phyloP scores from a whole-genome alignment of 805 yeast species.

The Saccharomyces kudriavzevii region DNA sequence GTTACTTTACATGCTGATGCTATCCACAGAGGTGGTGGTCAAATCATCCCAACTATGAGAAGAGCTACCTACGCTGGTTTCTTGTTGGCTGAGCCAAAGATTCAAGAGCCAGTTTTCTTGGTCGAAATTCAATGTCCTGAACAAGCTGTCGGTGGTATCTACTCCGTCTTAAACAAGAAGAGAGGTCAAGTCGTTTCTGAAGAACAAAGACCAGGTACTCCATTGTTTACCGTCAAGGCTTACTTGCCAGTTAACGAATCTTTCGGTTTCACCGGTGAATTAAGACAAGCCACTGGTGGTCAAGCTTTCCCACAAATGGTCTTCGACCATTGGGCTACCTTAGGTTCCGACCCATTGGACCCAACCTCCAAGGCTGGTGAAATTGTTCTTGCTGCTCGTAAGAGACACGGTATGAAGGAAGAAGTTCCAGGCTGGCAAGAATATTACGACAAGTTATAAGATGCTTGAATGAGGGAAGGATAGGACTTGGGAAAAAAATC shows the following conservation, averaged over 20 bases:
- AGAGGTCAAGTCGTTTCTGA: slow-evolving; percentile 99
- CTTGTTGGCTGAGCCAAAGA: slow-evolving; percentile 95
- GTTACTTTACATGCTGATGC: slow-evolving; percentile 99
- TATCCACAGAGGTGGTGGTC: slow-evolving; percentile 99
- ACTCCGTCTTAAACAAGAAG: slow-evolving; percentile 96
- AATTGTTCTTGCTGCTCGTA: slow-evolving; percentile 62
- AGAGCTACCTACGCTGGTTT: slow-evolving; percentile 97
- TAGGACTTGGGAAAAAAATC: not conserved
- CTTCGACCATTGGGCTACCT: slow-evolving; percentile 94
- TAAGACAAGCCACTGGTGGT: slow-evolving; percentile 99
- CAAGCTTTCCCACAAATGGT: slow-evolving; percentile 99
- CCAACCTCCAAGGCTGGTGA: slow-evolving; percentile 61
- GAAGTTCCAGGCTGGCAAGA: slow-evolving; percentile 98
- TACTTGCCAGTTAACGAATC: slow-evolving; percentile 99
- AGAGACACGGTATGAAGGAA: slow-evolving; percentile 94
- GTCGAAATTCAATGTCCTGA: slow-evolving; percentile 99
- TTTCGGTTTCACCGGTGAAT: slow-evolving; percentile 98
- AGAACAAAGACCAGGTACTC: slow-evolving; percentile 99
- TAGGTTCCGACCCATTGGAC: slow-evolving; percentile 88
- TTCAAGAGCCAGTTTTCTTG: slow-evolving; percentile 97
- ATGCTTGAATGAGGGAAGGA: not conserved
- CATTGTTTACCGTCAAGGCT: slow-evolving; percentile 98
- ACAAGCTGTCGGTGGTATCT: slow-evolving; percentile 98
- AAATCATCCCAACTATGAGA: slow-evolving; percentile 99
- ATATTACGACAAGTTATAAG: slow-evolving; percentile 85